Conservation (phyloP, 257 asterid genomes). For the Anisodus tanguticus region DNA sequence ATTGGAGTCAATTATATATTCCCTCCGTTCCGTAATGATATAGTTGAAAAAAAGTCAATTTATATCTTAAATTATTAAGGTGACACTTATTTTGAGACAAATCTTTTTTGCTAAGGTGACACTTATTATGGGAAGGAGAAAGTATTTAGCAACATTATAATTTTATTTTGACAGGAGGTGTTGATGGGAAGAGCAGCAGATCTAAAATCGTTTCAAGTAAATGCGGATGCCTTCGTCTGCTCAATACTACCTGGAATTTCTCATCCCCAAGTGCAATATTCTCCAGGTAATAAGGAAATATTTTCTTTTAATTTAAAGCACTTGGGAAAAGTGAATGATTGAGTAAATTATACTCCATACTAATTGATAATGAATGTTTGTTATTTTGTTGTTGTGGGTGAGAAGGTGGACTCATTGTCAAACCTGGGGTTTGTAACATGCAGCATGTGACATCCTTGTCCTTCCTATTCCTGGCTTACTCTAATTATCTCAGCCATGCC, state of each 20-base stretch:
- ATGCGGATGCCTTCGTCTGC: constrained; percentile 81
- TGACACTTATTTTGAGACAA: too few relatives aligned
- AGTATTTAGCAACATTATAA: too few relatives aligned
- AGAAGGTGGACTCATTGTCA: constrained; percentile 69
- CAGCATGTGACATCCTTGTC: constrained; percentile 92
- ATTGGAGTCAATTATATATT: too few relatives aligned
- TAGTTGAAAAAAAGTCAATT: too few relatives aligned
- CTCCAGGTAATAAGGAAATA: constrained; percentile 61
- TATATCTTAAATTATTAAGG: too few relatives aligned
- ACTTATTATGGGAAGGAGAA: too few relatives aligned
- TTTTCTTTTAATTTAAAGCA: too few relatives aligned
- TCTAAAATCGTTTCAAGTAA: constrained; percentile 62
- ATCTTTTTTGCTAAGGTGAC: too few relatives aligned
- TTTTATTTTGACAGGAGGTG: constrained; percentile 59
- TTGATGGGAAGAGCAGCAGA: constrained; percentile 73
- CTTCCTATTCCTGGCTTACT: constrained; percentile 72
- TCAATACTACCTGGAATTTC: constrained; percentile 82
- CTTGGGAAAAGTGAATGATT: not conserved
- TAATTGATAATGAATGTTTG: not conserved
- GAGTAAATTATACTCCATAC: not conserved
- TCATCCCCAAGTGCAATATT: constrained; percentile 76
- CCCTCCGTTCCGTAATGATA: constrained; percentile 35
- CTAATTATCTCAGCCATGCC: constrained; percentile 88
- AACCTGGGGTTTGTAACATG: constrained; percentile 92
- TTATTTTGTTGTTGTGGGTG: not conserved